Percentiles rank a stretch among this genome's conserved stretches.
phyloP scores from a whole-genome alignment of 805 yeast genomes.

The Wickerhamiella hasegawae region DNA sequence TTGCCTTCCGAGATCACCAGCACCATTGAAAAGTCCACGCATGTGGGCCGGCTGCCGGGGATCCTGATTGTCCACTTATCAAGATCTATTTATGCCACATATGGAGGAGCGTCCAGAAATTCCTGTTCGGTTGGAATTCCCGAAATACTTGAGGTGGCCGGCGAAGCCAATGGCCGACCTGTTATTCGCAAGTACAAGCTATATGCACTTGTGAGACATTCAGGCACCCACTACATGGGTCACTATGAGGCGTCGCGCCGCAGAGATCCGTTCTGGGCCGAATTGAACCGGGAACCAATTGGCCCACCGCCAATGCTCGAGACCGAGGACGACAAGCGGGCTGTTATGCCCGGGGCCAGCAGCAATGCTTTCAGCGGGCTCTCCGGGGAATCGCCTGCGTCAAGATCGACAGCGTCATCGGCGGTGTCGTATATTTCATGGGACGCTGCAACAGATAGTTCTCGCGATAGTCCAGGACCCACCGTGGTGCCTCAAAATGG shows the following conservation, averaged over 20 bases:
- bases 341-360: neutral
- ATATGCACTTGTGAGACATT: slow-evolving; percentile 64
- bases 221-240: slow-evolving; percentile 77
- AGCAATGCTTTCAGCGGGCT: neutral
- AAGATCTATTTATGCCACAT: slow-evolving; percentile 60
- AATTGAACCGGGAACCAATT: neutral
- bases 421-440: neutral
- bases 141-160: slow-evolving; percentile 32
- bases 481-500: neutral
- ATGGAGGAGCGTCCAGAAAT: slow-evolving; percentile 46
- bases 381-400: neutral
- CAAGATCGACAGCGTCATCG: neutral
- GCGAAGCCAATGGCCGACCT: slow-evolving; percentile 13
- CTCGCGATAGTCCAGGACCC: neutral
- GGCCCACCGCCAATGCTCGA: too few species aligned
- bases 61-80: slow-evolving; percentile 71
- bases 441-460: neutral
- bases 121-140: slow-evolving; percentile 54
- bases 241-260: slow-evolving; percentile 81
- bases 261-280: slow-evolving; percentile 27
- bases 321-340: neutral
- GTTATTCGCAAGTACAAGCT: slow-evolving; percentile 35
- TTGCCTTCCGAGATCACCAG: slow-evolving; percentile 28
- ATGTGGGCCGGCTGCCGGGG: slow-evolving; percentile 50
- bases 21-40: slow-evolving; percentile 49